These are phyloP conservation scores for Calonectria pseudoreteaudii DNA, from an alignment of 2,329 filamentous ascomycete species.

Conservation along the genomic window DNA sequence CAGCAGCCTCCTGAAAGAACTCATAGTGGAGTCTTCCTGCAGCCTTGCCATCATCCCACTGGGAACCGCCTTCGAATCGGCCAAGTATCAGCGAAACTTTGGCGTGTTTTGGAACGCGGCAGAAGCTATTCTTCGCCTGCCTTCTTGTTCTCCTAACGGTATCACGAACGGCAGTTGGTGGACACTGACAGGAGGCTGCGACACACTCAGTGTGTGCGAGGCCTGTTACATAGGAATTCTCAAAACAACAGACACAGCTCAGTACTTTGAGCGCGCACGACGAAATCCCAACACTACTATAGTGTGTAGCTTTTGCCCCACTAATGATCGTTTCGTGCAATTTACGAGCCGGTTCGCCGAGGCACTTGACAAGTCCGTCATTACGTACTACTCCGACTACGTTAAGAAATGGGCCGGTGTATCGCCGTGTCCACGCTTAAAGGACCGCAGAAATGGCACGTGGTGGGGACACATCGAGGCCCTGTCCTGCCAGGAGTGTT, in stretches of 20 bases:
- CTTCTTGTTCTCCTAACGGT: conserved; percentile 44
- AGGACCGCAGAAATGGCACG: conserved; percentile 35
- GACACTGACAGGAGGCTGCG: conserved; percentile 41
- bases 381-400: conserved; percentile 44
- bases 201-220: conserved; percentile 46
- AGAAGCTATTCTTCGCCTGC: conserved; percentile 32
- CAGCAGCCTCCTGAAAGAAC: conserved; percentile 36
- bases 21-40: conserved; percentile 41
- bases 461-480: conserved; percentile 52
- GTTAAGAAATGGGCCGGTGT: conserved; percentile 45
- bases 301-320: conserved; percentile 47
- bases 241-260: conserved; percentile 36
- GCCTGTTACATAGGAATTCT: conserved; percentile 49
- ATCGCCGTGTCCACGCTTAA: conserved; percentile 44
- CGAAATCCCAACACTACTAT: conserved; percentile 33
- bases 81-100: conserved; percentile 41
- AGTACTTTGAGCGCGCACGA: conserved; percentile 44
- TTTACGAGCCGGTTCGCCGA: conserved; percentile 45
- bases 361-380: conserved; percentile 47
- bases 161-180: conserved; percentile 50
- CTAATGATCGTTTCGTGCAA: conserved; percentile 37
- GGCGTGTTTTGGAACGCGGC: conserved; percentile 43
- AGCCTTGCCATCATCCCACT: conserved; percentile 41
- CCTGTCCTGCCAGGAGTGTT: conserved; percentile 51
- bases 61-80: conserved; percentile 40